A percentile compares a stretch with the other conserved stretches of the same genome.
These are phyloP conservation scores for Clonostachys byssicola DNA, from an alignment of 2,329 filamentous ascomycete species.

Conservation along the genomic window DNA sequence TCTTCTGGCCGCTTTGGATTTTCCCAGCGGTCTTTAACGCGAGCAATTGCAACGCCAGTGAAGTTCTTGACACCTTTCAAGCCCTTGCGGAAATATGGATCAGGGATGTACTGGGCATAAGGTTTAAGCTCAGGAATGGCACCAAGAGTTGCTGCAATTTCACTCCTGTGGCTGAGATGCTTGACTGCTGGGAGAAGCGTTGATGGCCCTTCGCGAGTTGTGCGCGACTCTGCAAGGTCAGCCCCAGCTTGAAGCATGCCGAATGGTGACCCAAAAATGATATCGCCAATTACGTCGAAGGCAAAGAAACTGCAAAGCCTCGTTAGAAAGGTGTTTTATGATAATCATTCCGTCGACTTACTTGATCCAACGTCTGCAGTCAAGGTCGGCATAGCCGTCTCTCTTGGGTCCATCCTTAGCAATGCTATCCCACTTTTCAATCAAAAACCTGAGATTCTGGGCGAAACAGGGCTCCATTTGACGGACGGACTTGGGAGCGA, in stretches of 20 bases:
- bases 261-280: constrained; percentile 49
- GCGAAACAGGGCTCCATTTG: constrained; percentile 91
- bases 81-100: constrained; percentile 76
- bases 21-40: constrained; percentile 73
- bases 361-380: constrained; percentile 68
- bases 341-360: too few species aligned
- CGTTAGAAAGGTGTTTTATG: too few species aligned
- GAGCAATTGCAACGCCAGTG: constrained; percentile 81
- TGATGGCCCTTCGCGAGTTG: constrained; percentile 53
- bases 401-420: constrained; percentile 22
- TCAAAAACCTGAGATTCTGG: constrained; percentile 70
- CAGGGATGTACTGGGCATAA: constrained; percentile 75
- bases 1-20: constrained; percentile 55
- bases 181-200: constrained; percentile 77
- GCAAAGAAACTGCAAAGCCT: constrained; percentile 40
- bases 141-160: constrained; percentile 78
- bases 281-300: constrained; percentile 42
- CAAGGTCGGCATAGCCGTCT: constrained; percentile 49
- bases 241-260: constrained; percentile 67
- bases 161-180: constrained; percentile 82
- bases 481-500: constrained; percentile 73
- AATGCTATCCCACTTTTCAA: constrained; percentile 67
- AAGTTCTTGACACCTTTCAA: constrained; percentile 73
- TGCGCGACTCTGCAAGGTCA: constrained; percentile 71
- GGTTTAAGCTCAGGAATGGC: constrained; percentile 71